Conservation (phyloP, 2,329 filamentous ascomycete species). For the Exophiala xenobiotica region DNA sequence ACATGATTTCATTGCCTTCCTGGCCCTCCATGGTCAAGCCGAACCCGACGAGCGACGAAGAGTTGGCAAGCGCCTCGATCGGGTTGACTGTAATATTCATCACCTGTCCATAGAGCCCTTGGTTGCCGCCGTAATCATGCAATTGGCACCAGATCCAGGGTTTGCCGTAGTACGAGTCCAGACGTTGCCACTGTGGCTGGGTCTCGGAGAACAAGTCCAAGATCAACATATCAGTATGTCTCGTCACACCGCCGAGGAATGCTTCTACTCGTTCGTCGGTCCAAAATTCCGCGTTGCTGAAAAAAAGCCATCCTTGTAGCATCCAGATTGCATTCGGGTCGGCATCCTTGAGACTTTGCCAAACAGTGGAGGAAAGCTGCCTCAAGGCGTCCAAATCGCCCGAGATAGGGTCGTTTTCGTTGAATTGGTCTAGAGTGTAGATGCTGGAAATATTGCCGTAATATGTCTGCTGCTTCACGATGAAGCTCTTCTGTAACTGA, state of each 20-base stretch:
- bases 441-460: constrained; percentile 52
- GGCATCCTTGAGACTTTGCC: constrained; percentile 49
- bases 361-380: constrained; percentile 47
- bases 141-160: constrained; percentile 57
- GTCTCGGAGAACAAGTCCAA: constrained; percentile 54
- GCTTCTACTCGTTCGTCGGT: constrained; percentile 48
- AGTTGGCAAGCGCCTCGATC: constrained; percentile 45
- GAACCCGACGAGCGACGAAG: constrained; percentile 47
- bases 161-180: constrained; percentile 52
- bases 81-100: constrained; percentile 50
- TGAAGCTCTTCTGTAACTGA: constrained; percentile 47
- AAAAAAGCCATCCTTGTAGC: constrained; percentile 56
- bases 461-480: constrained; percentile 46
- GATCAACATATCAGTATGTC: constrained; percentile 49
- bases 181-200: constrained; percentile 52
- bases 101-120: constrained; percentile 53
- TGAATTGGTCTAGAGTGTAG: constrained; percentile 56
- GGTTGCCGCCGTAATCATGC: constrained; percentile 52
- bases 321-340: constrained; percentile 53
- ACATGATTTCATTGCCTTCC: constrained; percentile 55
- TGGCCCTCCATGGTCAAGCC: constrained; percentile 53
- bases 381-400: constrained; percentile 46
- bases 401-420: constrained; percentile 52
- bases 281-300: constrained; percentile 46
- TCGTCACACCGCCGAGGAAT: constrained; percentile 49